phyloP scores from a whole-genome alignment of 2,329 filamentous ascomycete genomes.

The Ceratocystis harringtonii region DNA sequence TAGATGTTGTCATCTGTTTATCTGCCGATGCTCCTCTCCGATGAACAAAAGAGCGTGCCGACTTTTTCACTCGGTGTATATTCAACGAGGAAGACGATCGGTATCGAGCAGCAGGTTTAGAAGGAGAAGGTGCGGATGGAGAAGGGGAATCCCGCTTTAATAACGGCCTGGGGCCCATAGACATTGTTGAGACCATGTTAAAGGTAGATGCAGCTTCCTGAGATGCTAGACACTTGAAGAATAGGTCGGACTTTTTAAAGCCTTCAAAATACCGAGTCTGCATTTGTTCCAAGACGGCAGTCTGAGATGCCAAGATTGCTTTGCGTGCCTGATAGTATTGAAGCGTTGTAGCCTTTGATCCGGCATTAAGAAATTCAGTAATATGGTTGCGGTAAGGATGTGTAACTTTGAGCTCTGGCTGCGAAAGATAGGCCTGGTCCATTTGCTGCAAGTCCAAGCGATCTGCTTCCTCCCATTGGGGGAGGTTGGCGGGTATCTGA shows the following conservation, averaged over 20 bases:
- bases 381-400: conserved; percentile 55
- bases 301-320: conserved; percentile 70
- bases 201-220: conserved; percentile 48
- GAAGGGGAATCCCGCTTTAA: neutral
- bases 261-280: conserved; percentile 62
- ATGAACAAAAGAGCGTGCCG: conserved; percentile 27
- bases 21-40: conserved; percentile 23
- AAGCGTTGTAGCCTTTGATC: conserved; percentile 56
- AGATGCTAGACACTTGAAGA: conserved; percentile 87
- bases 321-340: conserved; percentile 75
- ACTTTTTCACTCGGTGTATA: conserved; percentile 24
- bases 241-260: conserved; percentile 87
- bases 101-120: conserved; percentile 8
- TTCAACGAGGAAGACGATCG: conserved; percentile 27
- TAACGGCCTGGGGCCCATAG: neutral
- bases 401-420: conserved; percentile 64
- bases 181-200: neutral
- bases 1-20: conserved; percentile 13
- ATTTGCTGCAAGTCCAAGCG: conserved; percentile 81
- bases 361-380: conserved; percentile 62
- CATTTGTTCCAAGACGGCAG: conserved; percentile 69
- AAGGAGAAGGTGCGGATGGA: neutral
- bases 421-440: conserved; percentile 73
- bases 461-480: conserved; percentile 69
- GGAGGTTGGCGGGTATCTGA: conserved; percentile 43